These are phyloP conservation scores for Fraxinus sp. DNA, from an alignment of 305 asterid genomes.

Conservation along the genomic window DNA sequence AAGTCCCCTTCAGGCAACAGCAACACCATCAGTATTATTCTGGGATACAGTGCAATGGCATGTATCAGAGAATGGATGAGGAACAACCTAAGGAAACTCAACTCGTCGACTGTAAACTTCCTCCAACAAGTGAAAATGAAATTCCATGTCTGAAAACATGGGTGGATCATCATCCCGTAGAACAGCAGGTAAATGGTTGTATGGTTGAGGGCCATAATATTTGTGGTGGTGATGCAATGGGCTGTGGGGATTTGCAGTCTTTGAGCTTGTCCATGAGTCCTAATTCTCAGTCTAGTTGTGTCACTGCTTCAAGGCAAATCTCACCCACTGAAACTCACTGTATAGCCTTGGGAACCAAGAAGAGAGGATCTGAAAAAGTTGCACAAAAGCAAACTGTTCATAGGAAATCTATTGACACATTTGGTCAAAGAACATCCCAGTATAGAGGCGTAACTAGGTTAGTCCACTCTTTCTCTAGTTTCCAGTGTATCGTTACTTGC, in stretches of 20 bases:
- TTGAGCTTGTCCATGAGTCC: conserved; percentile 76
- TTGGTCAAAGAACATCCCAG: conserved; percentile 96
- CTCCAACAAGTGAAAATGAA: conserved; percentile 37
- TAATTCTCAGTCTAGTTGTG: conserved; percentile 72
- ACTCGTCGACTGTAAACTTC: conserved; percentile 18
- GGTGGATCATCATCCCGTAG: conserved; percentile 43
- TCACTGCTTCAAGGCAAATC: conserved; percentile 55
- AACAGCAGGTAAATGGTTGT: conserved; percentile 12
- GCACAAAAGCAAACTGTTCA: conserved; percentile 68
- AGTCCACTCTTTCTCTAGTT: not conserved
- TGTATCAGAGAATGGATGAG: conserved; percentile 31
- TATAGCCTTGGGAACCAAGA: conserved; percentile 51
- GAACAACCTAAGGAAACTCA: conserved; percentile 23
- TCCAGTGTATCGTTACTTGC: not conserved
- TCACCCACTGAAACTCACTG: conserved; percentile 41
- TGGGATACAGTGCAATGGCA: conserved; percentile 29
- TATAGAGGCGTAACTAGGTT: conserved; percentile 94
- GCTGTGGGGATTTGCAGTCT: conserved; percentile 45
- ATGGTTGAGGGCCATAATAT: conserved; percentile 27
- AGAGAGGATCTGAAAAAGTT: conserved; percentile 49
- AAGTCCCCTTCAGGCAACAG: conserved; percentile 29
- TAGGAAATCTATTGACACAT: conserved; percentile 82
- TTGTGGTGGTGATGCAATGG: conserved; percentile 2
- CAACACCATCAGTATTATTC: conserved; percentile 39
- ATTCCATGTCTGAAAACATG: conserved; percentile 47